These are phyloP conservation scores for Botrytis byssoidea DNA, from an alignment of 2,329 filamentous ascomycete species.

Conservation along the genomic window DNA sequence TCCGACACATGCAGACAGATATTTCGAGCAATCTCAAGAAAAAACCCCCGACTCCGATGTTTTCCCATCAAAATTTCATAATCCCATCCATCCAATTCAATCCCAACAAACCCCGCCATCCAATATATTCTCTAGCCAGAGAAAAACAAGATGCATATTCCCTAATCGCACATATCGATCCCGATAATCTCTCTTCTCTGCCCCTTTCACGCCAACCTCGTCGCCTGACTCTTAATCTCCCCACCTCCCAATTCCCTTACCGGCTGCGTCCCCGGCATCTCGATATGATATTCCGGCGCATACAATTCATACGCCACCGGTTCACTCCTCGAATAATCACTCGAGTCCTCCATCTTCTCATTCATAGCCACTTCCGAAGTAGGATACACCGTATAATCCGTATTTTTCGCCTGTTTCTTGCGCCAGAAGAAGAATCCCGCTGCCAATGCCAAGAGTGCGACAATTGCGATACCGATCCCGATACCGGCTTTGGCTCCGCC, in stretches of 20 bases:
- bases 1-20: not conserved
- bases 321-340: not conserved
- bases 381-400: not conserved
- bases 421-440: constrained; percentile 6
- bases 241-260: not conserved
- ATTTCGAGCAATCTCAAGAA: not conserved
- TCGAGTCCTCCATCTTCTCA: not conserved
- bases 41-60: not conserved
- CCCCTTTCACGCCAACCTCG: not conserved
- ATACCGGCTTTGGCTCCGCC: constrained; percentile 13
- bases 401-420: not conserved
- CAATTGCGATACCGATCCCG: not conserved
- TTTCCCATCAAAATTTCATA: not conserved
- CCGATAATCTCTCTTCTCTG: not conserved
- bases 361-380: no score
- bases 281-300: not conserved
- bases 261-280: not conserved
- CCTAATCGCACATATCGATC: not conserved
- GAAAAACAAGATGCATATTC: not conserved
- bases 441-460: not conserved
- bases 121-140: not conserved
- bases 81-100: not conserved
- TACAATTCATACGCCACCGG: not conserved
- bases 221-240: not conserved
- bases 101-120: no score